These are phyloP conservation scores for Xylariales sp. DNA, from an alignment of 2,329 filamentous ascomycete species.

Conservation along the genomic window DNA sequence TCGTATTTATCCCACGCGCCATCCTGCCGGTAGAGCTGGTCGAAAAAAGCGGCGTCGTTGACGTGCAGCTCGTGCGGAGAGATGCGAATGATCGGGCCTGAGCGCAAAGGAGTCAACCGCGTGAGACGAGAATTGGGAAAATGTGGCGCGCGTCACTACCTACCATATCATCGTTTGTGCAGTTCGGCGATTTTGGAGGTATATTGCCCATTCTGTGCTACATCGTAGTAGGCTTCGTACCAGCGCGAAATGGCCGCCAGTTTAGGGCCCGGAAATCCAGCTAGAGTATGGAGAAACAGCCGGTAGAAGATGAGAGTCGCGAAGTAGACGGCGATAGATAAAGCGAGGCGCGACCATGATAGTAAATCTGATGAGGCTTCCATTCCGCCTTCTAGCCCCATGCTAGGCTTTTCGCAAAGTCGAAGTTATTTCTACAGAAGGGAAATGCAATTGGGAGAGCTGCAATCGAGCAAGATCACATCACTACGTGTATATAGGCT, in stretches of 20 bases:
- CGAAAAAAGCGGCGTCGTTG: constrained; percentile 29
- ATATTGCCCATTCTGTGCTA: constrained; percentile 21
- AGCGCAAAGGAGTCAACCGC: neutral
- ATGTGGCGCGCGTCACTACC: too few relatives aligned
- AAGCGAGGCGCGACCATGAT: too few relatives aligned
- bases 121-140: neutral
- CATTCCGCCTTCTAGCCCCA: too few relatives aligned
- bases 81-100: constrained; percentile 36
- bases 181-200: constrained; percentile 24
- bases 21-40: constrained; percentile 31
- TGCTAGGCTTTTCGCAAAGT: too few relatives aligned
- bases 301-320: constrained; percentile 14
- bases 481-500: too few relatives aligned
- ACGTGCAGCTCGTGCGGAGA: constrained; percentile 32
- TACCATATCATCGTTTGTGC: constrained; percentile 26
- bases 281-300: constrained; percentile 14
- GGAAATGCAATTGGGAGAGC: too few relatives aligned
- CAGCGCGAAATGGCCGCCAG: constrained; percentile 16
- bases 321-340: constrained; percentile 1
- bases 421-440: too few relatives aligned
- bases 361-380: too few relatives aligned
- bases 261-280: constrained; percentile 22
- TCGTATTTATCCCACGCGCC: constrained; percentile 33
- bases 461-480: too few relatives aligned
- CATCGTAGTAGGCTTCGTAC: constrained; percentile 33